Conservation (phyloP, 1,139 yeast genomes). For the Spathaspora sp. region DNA sequence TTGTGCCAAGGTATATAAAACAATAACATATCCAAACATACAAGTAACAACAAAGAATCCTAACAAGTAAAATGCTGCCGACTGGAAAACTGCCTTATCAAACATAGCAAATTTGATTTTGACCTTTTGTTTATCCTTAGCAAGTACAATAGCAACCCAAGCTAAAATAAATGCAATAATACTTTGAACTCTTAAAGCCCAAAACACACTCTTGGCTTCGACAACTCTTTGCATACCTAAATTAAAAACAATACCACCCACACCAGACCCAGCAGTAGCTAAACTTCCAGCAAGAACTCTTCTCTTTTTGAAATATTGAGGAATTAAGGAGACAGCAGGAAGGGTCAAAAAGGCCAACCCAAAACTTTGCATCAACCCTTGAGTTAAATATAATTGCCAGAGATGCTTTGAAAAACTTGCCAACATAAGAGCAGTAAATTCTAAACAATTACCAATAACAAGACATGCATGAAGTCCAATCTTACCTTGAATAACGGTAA, state of each 20-base stretch:
- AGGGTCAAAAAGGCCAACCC: slow-evolving; percentile 49
- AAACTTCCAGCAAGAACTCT: slow-evolving; percentile 60
- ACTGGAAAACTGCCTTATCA: slow-evolving; percentile 27
- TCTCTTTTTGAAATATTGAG: slow-evolving; percentile 55
- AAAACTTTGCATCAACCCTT: slow-evolving; percentile 51
- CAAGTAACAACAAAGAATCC: slow-evolving; percentile 36
- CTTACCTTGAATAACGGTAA: slow-evolving; percentile 38
- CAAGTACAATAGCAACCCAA: slow-evolving; percentile 29
- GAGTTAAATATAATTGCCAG: slow-evolving; percentile 54
- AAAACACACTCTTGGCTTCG: slow-evolving; percentile 24
- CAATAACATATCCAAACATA: slow-evolving; percentile 46
- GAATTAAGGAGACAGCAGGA: slow-evolving; percentile 40
- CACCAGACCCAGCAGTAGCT: slow-evolving; percentile 59
- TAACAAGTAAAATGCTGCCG: slow-evolving; percentile 32
- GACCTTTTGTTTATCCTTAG: slow-evolving; percentile 22
- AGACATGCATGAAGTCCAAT: slow-evolving; percentile 41
- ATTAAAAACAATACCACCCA: slow-evolving; percentile 57
- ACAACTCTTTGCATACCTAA: slow-evolving; percentile 38
- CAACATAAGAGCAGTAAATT: slow-evolving; percentile 50
- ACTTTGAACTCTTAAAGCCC: slow-evolving; percentile 40
- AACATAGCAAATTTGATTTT: slow-evolving; percentile 35
- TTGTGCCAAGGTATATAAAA: slow-evolving; percentile 45
- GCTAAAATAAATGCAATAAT: slow-evolving; percentile 33
- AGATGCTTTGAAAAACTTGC: slow-evolving; percentile 52
- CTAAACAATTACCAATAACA: slow-evolving; percentile 45